phyloP scores from a whole-genome alignment of 495 filamentous ascomycete genomes.

The Aeminium ludgeri region DNA sequence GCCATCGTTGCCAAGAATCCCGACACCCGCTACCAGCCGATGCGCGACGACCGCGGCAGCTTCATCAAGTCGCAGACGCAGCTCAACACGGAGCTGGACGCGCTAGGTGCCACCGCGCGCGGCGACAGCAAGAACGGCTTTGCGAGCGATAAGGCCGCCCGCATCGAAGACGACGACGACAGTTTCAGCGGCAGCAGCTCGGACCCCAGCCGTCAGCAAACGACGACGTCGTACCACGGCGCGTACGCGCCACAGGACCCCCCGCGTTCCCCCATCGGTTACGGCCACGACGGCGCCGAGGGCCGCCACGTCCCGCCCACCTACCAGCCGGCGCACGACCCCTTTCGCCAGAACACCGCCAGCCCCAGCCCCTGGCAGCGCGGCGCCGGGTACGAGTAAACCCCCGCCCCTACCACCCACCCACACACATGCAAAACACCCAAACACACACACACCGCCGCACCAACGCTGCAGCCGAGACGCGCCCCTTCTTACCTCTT shows the following conservation, averaged over 20 bases:
- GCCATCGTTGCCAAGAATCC: slow-evolving; percentile 88
- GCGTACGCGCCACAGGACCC: neutral
- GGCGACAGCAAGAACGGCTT: slow-evolving; percentile 60
- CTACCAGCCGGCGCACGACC: neutral
- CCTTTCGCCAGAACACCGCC: slow-evolving; percentile 2
- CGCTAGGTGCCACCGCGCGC: slow-evolving; percentile 78
- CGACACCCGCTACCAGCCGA: slow-evolving; percentile 87
- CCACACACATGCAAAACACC: neutral
- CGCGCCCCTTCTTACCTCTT: too few relatives aligned
- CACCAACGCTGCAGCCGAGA: too few relatives aligned
- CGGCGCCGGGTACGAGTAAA: slow-evolving; percentile 43
- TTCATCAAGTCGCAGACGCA: slow-evolving; percentile 98
- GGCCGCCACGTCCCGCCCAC: slow-evolving; percentile 4
- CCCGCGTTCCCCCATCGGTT: slow-evolving; percentile 1
- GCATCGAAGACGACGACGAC: slow-evolving; percentile 57
- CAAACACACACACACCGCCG: neutral
- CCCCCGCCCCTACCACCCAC: too few relatives aligned
- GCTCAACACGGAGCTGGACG: slow-evolving; percentile 79
- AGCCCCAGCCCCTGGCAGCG: slow-evolving; percentile 45
- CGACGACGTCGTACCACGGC: slow-evolving; percentile 4
- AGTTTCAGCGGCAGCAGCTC: slow-evolving; percentile 7
- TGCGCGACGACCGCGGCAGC: slow-evolving; percentile 89
- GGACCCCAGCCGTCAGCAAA: slow-evolving; percentile 3
- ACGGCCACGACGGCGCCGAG: neutral
- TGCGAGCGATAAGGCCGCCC: slow-evolving; percentile 35